These are phyloP conservation scores for Avena atlantica DNA, from an alignment of 176 grass and related monocot genomes.

Conservation along the genomic window DNA sequence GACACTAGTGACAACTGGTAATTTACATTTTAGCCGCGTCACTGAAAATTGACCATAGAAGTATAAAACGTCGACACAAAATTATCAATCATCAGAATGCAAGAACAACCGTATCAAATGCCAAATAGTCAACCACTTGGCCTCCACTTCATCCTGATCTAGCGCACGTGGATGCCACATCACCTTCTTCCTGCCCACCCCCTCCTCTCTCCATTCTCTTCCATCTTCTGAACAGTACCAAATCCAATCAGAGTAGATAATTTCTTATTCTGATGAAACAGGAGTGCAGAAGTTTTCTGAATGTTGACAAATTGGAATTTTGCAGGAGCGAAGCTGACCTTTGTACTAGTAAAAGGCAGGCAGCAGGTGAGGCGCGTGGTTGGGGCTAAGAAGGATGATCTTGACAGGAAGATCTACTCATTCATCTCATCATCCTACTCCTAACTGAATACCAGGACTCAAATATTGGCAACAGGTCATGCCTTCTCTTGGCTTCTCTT, in stretches of 20 bases:
- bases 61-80: not conserved
- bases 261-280: not conserved
- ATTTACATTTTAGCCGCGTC: not conserved
- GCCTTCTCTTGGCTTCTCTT: not conserved
- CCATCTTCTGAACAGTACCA: not conserved
- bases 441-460: slow-evolving; percentile 11
- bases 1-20: not conserved
- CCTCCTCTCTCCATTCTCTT: not conserved
- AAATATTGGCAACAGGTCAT: not conserved
- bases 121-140: not conserved
- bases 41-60: not conserved
- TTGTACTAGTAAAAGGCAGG: slow-evolving; percentile 58
- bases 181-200: not conserved
- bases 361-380: slow-evolving; percentile 63
- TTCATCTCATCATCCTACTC: slow-evolving; percentile 41
- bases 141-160: not conserved
- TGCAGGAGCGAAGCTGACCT: slow-evolving; percentile 75
- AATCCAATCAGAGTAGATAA: not conserved
- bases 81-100: slow-evolving; percentile 5
- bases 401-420: slow-evolving; percentile 65
- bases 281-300: not conserved
- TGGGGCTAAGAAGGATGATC: slow-evolving; percentile 76
- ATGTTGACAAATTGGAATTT: slow-evolving; percentile 1
- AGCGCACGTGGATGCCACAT: not conserved
- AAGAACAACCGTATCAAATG: not conserved